Base-by-base conservation (phyloP, 108 stramenopile species). In the Cylindrotheca fusiformis region DNA sequence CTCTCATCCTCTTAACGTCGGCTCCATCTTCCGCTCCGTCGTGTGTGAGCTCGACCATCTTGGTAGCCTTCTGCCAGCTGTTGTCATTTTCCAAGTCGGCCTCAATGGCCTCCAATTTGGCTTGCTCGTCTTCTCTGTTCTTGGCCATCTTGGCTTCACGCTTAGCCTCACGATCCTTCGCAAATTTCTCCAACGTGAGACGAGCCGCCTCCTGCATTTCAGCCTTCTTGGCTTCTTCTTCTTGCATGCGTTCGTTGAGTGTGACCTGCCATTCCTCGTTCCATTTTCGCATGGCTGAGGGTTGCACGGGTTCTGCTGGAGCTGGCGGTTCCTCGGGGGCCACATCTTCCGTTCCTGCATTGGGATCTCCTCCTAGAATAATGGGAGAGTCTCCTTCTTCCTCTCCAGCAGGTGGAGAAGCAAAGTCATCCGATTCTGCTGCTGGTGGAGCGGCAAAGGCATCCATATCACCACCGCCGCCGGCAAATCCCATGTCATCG, bases 51-150 rank as follows among this genome's bases (percentile, higher is more conserved):
- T 91, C 90, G 55, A 94, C 84, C 80, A 94, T 77, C 72, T 94
- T 94, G 72, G 88, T 85, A 41, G 90, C 87, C 50, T 74, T 75
- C 66, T 94, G 87, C 90, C 90, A 94, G 55, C 75, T 77, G 73
- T 91, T 94, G 57, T 90, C 89, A 71, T 89, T 91, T 67, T 94
- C 93, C 61, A 94, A 67, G 65, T 94, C 93, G n/a, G 93, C 93
- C 69, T 94, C 93, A 72, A 94, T 91, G 55, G 84, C 93, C 73
- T 94, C 93, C 72, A 94, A 75, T 67, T 94, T 94, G 44, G 83
- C 85, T 71, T 94, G 93, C 60, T 94, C 93, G 58, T 94, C 93
- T 46, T 76, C 75, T 23, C 93, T 82, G 61, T 94, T 94, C 67
- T 85, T 91, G 51, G 78, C 68, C 85, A 94, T 91, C 49, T 79